Conservation (phyloP, 257 asterid species). For the Dorcoceras hygrometricum region DNA sequence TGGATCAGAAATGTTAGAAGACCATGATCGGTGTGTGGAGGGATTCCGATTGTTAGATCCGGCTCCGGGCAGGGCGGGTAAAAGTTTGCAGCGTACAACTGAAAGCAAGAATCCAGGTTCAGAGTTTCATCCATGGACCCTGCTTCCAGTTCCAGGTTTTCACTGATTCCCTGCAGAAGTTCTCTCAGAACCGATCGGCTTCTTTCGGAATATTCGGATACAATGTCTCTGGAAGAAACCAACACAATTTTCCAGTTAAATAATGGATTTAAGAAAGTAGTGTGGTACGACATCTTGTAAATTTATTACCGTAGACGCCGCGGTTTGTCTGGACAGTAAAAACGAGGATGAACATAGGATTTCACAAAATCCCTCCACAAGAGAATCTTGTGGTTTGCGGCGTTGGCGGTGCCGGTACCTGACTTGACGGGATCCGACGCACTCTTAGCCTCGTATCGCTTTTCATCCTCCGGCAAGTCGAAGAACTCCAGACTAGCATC, state of each 20-base stretch:
- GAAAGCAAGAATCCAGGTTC: conserved; percentile 39
- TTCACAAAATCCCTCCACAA: conserved; percentile 52
- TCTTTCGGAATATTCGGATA: conserved; percentile 15
- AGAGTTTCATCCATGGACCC: conserved; percentile 29
- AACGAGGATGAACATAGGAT: conserved; percentile 40
- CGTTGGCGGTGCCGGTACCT: conserved; percentile 25
- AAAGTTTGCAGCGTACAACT: conserved; percentile 35
- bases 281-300: too few relatives aligned
- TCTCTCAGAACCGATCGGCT: conserved; percentile 25
- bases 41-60: conserved; percentile 52
- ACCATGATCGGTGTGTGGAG: conserved; percentile 50
- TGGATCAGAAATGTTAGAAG: conserved; percentile 41
- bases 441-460: conserved; percentile 29
- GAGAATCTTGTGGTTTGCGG: conserved; percentile 25
- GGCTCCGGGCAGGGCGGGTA: conserved; percentile 55
- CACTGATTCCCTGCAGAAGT: conserved; percentile 31
- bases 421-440: conserved; percentile 38
- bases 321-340: conserved; percentile 46
- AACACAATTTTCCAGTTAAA: too few relatives aligned
- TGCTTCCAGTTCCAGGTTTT: conserved; percentile 37
- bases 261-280: too few relatives aligned
- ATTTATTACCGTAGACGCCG: conserved; percentile 24
- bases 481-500: conserved; percentile 29
- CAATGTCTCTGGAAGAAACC: too few relatives aligned
- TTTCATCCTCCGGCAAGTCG: conserved; percentile 33